Base-by-base conservation (phyloP, 805 yeast species). In the Sugiyamaella marilandica region DNA sequence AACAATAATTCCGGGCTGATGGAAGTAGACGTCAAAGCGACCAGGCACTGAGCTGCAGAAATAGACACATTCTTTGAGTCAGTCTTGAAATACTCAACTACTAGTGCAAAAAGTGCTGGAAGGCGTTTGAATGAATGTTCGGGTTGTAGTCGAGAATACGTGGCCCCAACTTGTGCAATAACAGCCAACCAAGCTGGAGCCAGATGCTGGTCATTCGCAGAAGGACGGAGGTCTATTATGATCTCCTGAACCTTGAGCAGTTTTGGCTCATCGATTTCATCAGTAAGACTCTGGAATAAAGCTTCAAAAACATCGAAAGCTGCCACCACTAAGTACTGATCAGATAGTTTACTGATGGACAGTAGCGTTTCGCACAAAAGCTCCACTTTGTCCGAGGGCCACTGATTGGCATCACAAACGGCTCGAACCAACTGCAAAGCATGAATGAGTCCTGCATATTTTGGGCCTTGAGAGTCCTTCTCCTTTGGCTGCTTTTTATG, bases 161-260 rank as follows among this genome's bases (percentile, higher is more conserved):
- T 72, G 2, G 77, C 70, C 45, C 80, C 72, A 45, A 92, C 95
- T 63, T 89, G 90, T 8, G 97, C 94, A 44, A 92, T 79, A 18
- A 91, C 95, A 1, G 97, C 96, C 41, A 90, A 77, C 99, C 99
- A 94, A 10, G 97, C 80, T 11, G 95, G 96, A 1, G 92, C 89
- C 59, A 94, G 76, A 66, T 89, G 91, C 31, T 84, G 76, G 65
- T 94, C 98, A 60, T 84, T 85, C 19, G 79, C 66, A 0, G 96
- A 77, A 3, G 99, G 99, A 59, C 83, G 84, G 64, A 91, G 75
- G 55, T 85, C 86, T 60, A 87, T 79, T 43, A 94, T 81, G 44
- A 87, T 79, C 60, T 85, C 81, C 54, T 89, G 71, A 10, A 89
- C 83, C 51, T 74, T 78, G 10, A 76, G 66, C 59, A 85, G 84